A percentile compares a stretch with the other conserved stretches of the same genome.
phyloP scores from a whole-genome alignment of 805 yeast species.

The Yarrowia sp. region DNA sequence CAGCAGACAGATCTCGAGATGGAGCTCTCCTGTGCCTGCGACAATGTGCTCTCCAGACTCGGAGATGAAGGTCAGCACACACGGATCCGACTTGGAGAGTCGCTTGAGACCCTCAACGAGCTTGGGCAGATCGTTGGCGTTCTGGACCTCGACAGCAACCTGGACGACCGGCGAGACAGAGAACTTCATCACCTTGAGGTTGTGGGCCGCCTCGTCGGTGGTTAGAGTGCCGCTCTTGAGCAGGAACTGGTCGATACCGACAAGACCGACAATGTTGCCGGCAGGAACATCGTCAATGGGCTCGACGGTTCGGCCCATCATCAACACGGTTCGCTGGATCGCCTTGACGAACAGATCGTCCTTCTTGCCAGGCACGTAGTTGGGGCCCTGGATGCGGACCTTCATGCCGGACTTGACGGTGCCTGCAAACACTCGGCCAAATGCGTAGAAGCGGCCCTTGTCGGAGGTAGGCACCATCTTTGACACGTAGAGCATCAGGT shows the following conservation, averaged over 20 bases:
- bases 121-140: slow-evolving; percentile 98
- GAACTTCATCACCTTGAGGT: slow-evolving; percentile 99
- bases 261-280: slow-evolving; percentile 99
- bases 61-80: slow-evolving; percentile 83
- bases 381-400: slow-evolving; percentile 99
- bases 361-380: slow-evolving; percentile 98
- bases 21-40: slow-evolving; percentile 99
- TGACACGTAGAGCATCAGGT: slow-evolving; percentile 98
- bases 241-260: slow-evolving; percentile 99
- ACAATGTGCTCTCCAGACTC: slow-evolving; percentile 99
- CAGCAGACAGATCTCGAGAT: slow-evolving; percentile 92
- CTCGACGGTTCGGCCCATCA: slow-evolving; percentile 99
- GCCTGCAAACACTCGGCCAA: slow-evolving; percentile 99
- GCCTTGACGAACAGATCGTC: slow-evolving; percentile 96
- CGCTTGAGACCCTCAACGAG: slow-evolving; percentile 99
- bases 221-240: slow-evolving; percentile 99
- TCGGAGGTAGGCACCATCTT: slow-evolving; percentile 99
- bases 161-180: slow-evolving; percentile 99
- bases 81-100: slow-evolving; percentile 98
- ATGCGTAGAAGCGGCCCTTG: slow-evolving; percentile 99
- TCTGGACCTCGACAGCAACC: slow-evolving; percentile 99
- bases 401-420: slow-evolving; percentile 98
- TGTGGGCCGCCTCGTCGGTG: slow-evolving; percentile 94
- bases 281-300: slow-evolving; percentile 99
- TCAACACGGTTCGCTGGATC: slow-evolving; percentile 96